Conservation (phyloP, 345 rosid genomes). For the Syzygium grande region DNA sequence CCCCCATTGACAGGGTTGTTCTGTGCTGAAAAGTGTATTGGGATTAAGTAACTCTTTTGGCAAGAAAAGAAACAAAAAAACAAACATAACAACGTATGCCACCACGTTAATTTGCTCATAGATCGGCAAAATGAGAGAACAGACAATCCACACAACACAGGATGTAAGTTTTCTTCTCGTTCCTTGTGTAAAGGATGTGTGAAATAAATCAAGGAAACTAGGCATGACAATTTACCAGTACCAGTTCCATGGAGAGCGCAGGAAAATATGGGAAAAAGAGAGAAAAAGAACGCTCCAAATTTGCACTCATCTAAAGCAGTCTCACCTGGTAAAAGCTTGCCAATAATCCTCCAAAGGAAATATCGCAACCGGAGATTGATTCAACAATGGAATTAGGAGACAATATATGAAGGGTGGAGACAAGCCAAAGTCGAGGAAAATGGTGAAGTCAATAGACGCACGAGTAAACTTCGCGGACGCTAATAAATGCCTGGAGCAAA, state of each 20-base stretch:
- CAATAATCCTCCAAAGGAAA: not conserved
- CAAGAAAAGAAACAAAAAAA: not conserved
- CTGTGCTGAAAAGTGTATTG: not conserved
- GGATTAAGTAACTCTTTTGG: not conserved
- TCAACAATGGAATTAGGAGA: not conserved
- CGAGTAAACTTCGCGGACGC: not conserved
- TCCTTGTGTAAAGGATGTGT: not conserved
- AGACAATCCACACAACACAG: not conserved
- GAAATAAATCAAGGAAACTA: not conserved
- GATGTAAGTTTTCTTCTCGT: not conserved
- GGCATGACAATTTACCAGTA: no score
- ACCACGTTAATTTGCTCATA: not conserved
- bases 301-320: not conserved
- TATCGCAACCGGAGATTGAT: not conserved
- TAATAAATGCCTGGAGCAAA: not conserved
- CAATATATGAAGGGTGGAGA: not conserved
- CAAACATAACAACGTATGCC: not conserved
- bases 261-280: not conserved
- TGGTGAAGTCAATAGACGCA: not conserved
- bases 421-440: not conserved
- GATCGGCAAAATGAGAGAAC: not conserved
- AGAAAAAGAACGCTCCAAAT: not conserved
- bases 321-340: not conserved
- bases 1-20: not conserved
- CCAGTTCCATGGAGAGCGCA: no score